Evolutionary conservation across 2,329 filamentous ascomycete genomes (phyloP).

Genomic region (Teratosphaeria nubilosa): DNA sequence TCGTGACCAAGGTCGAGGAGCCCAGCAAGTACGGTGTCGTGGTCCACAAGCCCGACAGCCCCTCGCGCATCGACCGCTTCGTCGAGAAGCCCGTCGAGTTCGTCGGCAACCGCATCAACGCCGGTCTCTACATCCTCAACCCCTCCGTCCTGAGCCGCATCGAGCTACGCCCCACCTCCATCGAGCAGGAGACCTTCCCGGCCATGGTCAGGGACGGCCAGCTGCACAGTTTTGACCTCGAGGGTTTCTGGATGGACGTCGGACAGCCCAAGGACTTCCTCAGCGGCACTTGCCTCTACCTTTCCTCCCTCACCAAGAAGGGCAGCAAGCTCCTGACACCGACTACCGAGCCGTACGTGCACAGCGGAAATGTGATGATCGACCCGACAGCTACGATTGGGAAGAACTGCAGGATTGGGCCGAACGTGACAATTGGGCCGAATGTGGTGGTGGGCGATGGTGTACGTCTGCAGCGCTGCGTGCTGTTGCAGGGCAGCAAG

Average conservation of each 20-base stretch:
- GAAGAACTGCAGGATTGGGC: slow-evolving; percentile 95
- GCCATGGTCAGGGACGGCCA: slow-evolving; percentile 81
- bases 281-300: slow-evolving; percentile 89
- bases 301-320: slow-evolving; percentile 84
- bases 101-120: slow-evolving; percentile 97
- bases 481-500: slow-evolving; percentile 79
- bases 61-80: slow-evolving; percentile 91
- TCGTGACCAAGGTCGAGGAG: slow-evolving; percentile 98
- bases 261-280: slow-evolving; percentile 98
- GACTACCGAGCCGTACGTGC: slow-evolving; percentile 61
- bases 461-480: slow-evolving; percentile 85
- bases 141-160: slow-evolving; percentile 83
- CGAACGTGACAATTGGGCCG: slow-evolving; percentile 92
- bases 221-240: slow-evolving; percentile 90
- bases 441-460: slow-evolving; percentile 88
- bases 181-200: slow-evolving; percentile 98
- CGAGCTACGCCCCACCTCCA: slow-evolving; percentile 90
- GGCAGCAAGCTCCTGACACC: slow-evolving; percentile 74
- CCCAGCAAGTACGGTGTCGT: slow-evolving; percentile 98
- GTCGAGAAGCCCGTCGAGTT: slow-evolving; percentile 99
- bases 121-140: slow-evolving; percentile 96
- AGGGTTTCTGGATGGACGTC: slow-evolving; percentile 99
- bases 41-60: slow-evolving; percentile 88
- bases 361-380: slow-evolving; percentile 92
- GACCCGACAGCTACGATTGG: slow-evolving; percentile 92